Percentiles rank a stretch among this genome's conserved stretches.
Conservation (phyloP, 1,284 basidiomycete genomes). For the Trametes polyzona region DNA sequence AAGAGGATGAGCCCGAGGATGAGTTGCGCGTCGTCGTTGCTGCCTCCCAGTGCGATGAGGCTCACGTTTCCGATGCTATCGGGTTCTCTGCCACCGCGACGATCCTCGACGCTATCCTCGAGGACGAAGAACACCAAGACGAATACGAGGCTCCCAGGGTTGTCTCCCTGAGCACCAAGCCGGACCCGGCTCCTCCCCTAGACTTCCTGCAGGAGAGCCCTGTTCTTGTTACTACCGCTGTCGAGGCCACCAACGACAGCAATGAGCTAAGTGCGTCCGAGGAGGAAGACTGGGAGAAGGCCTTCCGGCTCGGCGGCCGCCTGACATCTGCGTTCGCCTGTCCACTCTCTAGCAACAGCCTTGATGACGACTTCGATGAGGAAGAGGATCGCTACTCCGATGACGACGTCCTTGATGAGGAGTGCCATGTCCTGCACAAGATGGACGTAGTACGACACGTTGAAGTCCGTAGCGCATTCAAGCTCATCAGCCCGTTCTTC, state of each 20-base stretch:
- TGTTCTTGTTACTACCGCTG: neutral
- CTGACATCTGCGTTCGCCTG: neutral
- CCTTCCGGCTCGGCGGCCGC: neutral
- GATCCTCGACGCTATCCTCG: neutral
- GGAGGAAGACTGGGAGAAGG: neutral
- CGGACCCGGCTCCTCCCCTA: neutral
- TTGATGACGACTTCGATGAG: neutral
- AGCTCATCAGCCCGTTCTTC: neutral
- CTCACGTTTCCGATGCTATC: too few relatives aligned
- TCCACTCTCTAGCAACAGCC: neutral
- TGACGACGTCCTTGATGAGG: neutral
- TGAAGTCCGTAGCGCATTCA: neutral
- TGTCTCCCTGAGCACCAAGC: neutral
- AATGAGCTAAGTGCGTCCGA: neutral
- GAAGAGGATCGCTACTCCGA: neutral
- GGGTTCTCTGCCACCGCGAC: too few relatives aligned
- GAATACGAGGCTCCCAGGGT: neutral
- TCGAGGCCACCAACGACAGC: neutral
- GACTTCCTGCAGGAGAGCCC: neutral
- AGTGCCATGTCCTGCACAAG: neutral
- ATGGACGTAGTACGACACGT: neutral
- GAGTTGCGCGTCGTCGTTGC: too few relatives aligned
- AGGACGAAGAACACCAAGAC: neutral
- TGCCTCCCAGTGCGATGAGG: too few relatives aligned
- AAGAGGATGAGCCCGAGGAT: too few relatives aligned